phyloP scores from a whole-genome alignment of 345 rosid species.

The Gossypium longicalyx region DNA sequence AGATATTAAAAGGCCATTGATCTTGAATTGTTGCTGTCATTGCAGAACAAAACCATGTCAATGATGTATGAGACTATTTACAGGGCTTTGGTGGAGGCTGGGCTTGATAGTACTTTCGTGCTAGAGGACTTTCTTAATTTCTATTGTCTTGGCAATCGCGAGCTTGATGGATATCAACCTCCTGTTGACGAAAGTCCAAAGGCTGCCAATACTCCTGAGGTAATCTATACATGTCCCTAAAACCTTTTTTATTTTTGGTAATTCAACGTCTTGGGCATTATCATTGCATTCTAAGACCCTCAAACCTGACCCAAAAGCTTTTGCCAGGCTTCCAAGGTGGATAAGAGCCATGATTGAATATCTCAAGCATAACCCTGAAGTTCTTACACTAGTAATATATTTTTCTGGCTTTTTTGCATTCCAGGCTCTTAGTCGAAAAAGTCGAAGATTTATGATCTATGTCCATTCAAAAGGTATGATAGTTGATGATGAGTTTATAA shows the following conservation, averaged over 20 bases:
- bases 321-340: not conserved
- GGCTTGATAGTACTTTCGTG: constrained; percentile 55
- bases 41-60: constrained; percentile 95
- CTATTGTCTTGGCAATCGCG: constrained; percentile 95
- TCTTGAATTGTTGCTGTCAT: constrained; percentile 6
- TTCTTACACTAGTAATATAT: not conserved
- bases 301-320: not conserved
- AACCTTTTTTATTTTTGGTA: not conserved
- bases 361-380: not conserved
- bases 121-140: constrained; percentile 90
- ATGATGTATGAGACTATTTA: constrained; percentile 95
- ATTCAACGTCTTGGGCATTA: not conserved
- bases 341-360: not conserved
- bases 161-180: constrained; percentile 28
- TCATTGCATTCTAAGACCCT: not conserved
- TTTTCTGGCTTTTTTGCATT: constrained; percentile 4
- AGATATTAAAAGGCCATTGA: not conserved
- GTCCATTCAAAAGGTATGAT: constrained; percentile 98
- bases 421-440: constrained; percentile 58
- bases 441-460: constrained; percentile 85
- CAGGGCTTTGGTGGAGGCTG: constrained; percentile 81
- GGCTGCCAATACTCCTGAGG: constrained; percentile 63
- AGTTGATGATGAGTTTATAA: constrained; percentile 82
- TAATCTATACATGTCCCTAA: constrained; percentile 25
- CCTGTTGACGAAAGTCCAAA: constrained; percentile 32